A percentile compares a stretch with the other conserved stretches of the same genome.
Evolutionary conservation across 2,329 filamentous ascomycete species (phyloP).

Genomic region (Xylariomycetidae sp.): DNA sequence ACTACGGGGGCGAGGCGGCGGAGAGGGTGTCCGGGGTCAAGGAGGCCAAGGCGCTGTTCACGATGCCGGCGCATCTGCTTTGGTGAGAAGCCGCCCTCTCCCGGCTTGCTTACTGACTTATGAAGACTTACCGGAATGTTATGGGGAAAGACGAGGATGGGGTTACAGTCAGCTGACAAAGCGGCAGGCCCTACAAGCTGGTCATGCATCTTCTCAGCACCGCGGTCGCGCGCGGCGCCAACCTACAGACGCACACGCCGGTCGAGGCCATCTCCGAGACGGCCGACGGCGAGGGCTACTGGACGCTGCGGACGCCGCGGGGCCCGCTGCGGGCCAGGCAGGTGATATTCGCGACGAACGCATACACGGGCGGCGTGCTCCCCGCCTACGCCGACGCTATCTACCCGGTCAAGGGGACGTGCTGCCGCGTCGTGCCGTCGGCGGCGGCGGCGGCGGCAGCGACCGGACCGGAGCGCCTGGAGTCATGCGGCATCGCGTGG

Average conservation of each 20-base stretch:
- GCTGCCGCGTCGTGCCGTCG: constrained; percentile 10
- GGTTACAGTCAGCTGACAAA: background rate
- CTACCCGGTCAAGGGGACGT: constrained; percentile 50
- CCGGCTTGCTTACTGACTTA: no score
- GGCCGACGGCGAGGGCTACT: constrained; percentile 24
- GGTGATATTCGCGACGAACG: constrained; percentile 62
- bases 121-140: background rate
- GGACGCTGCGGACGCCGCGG: constrained; percentile 45
- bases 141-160: background rate
- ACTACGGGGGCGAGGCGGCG: constrained; percentile 14
- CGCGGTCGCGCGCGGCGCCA: constrained; percentile 13
- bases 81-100: constrained; percentile 8
- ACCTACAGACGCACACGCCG: constrained; percentile 23
- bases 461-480: background rate
- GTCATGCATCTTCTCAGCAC: constrained; percentile 19
- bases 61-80: constrained; percentile 20
- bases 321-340: constrained; percentile 47
- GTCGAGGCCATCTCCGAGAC: constrained; percentile 15
- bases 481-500: no score
- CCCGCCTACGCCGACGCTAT: constrained; percentile 55
- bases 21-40: constrained; percentile 25
- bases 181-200: constrained; percentile 21
- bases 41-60: constrained; percentile 27
- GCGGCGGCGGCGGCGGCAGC: background rate
- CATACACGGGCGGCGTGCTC: constrained; percentile 56